Percentiles rank a stretch among this genome's conserved stretches.
Conservation (phyloP, 257 asterid genomes). For the Orobanche coerulescens region DNA sequence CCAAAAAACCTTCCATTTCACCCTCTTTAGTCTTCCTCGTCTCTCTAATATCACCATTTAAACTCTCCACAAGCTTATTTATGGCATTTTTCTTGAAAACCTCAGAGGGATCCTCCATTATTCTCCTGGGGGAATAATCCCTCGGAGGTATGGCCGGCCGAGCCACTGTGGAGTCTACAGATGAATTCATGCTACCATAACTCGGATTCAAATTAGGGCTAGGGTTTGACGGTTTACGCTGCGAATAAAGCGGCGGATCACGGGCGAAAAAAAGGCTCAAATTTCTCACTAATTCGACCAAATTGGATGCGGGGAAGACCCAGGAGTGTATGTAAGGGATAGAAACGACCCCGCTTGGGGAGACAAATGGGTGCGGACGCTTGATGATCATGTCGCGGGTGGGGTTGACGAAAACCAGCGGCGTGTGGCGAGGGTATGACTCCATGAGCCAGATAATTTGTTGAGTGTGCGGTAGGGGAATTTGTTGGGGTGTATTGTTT, state of each 20-base stretch:
- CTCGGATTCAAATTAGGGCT: constrained; percentile 4
- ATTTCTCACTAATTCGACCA: constrained; percentile 58
- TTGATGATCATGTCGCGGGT: constrained; percentile 81
- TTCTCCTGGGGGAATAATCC: constrained; percentile 40
- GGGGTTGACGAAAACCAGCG: constrained; percentile 78
- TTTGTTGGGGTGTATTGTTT: too few species aligned
- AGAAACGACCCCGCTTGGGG: constrained; percentile 74
- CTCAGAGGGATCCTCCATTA: constrained; percentile 56
- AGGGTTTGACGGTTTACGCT: constrained; percentile 38
- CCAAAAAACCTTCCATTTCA: constrained; percentile 23
- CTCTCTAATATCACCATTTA: constrained; percentile 50
- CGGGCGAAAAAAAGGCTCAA: constrained; percentile 55
- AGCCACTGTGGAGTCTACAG: constrained; percentile 25
- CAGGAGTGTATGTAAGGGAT: constrained; percentile 66
- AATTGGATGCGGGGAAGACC: constrained; percentile 76
- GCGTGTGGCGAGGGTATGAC: constrained; percentile 73
- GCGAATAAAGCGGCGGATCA: constrained; percentile 83
- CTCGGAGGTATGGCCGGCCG: constrained; percentile 72
- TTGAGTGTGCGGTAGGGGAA: too few species aligned
- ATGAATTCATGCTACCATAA: constrained; percentile 30
- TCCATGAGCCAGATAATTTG: constrained; percentile 94
- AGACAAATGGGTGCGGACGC: constrained; percentile 68
- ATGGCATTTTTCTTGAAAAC: constrained; percentile 52
- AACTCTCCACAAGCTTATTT: constrained; percentile 47
- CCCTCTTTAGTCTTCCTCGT: constrained; percentile 40